Base-by-base conservation (phyloP, 768 basidiomycete species). In the Suillus lakei region DNA sequence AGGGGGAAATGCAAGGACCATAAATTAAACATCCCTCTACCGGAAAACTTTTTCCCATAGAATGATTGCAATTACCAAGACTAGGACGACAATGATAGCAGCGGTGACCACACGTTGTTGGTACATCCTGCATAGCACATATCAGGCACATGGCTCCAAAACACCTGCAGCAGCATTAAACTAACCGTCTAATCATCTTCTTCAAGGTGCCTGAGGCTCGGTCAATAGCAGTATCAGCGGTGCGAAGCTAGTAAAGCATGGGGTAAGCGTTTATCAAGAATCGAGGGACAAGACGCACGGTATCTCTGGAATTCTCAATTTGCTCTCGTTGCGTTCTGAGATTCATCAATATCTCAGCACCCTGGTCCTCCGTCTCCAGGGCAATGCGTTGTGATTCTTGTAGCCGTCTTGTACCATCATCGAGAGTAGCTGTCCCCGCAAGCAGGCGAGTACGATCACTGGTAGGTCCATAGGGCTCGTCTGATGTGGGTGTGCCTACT, bases 281-380 rank as follows among this genome's bases (percentile, higher is more conserved):
- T 41, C 62, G 41, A 53, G 39, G 4, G 46, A 48, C 36, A 62
- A 54, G 21, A 32, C 38, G 12, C 66, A 97, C 95, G 53, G 93
- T 96, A 78, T 93, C 91, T 71, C 97, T 81, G 30, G 97, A 86
- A 74, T 96, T 92, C 81, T 96, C 91, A 65, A 99, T 96, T 78
- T 96, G 95, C 73, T 98, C 98, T 69, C 98, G 80, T 79, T 99
- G 98, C 2, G 83, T 81, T 62, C 95, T 80, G 67, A 99, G 82
- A 75, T 92, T 95, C 74, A 88, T 77, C 69, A 99, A 75, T 69
- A 99, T 98, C 71, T 95, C 95, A 13, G 95, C 91, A 10, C 98
- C 98, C 51, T 98, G 91, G 73, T 93, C 90, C 80, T 99, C 98
- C 15, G 98, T 98, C 82, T 99, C 97, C 38, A 99, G 80, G 12